Base-by-base conservation (phyloP, 2,329 filamentous ascomycete species). In the Fusarium continuum region DNA sequence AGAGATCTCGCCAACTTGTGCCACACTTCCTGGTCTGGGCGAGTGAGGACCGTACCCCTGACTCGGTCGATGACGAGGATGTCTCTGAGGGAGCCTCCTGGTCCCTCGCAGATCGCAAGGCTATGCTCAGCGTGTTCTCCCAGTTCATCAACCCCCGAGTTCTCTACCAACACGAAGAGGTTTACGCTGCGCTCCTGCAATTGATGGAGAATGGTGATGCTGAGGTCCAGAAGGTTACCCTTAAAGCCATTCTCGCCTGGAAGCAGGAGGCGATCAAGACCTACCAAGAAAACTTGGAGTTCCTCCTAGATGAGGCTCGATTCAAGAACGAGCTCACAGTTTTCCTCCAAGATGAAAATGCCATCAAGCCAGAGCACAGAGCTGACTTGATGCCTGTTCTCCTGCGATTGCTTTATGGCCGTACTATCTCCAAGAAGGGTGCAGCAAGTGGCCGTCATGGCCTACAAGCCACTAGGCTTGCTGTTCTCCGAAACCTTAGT, bases 301-400 rank as follows among this genome's bases (percentile, higher is more conserved):
- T 92, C 68, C 82, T 99, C 3, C 84, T 98, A 8, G 95, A 99
- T 66, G 95, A 98, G 62, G 88, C 91, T 20, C 86, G 91, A 43
- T 97, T 98, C 78, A 92, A 93, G 72, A 95, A 98, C 71, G 94
- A 98, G 73, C 83, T 99, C n/a, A 90, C 92, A 1, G 87, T 95
- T 5, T 90, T 99, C 64, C 84, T 99, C 48, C 90, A 92, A 71
- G 85, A 90, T 14, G 88, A 91, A 16, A 88, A 88, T 54, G 78
- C 88, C 50, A 90, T 97, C 64, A 88, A 89, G 65, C 80, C 88
- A 7, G 86, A 90, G 45, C 92, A 99, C 72, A 87, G 90, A 8
- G 71, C 79, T 4, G 85, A 87, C 39, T 77, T 97, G 29, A 91
- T 98, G 83, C 94, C 95, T 2, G 86, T 99, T 6, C 82, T 99